A percentile compares a stretch with the other conserved stretches of the same genome.
phyloP scores from a whole-genome alignment of 805 yeast genomes.

The Zygosaccharomyces kombuchaensis region DNA sequence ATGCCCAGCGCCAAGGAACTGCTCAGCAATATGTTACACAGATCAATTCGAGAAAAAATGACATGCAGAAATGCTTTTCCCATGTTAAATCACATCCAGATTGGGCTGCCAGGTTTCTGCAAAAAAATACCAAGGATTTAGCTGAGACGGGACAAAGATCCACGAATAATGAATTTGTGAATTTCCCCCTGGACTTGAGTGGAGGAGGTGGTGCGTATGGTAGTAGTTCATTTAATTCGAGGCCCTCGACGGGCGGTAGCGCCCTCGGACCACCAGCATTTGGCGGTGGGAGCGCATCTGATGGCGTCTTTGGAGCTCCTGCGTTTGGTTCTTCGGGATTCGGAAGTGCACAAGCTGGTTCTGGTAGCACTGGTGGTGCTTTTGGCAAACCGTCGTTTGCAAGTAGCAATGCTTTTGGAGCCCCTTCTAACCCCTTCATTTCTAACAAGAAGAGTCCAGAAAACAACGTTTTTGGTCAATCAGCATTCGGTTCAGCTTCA shows the following conservation, averaged over 20 bases:
- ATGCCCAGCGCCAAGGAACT: constrained; percentile 38
- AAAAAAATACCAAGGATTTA: constrained; percentile 38
- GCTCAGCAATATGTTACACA: constrained; percentile 40
- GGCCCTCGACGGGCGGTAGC: neutral
- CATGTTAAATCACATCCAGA: constrained; percentile 39
- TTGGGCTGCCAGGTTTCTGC: constrained; percentile 56
- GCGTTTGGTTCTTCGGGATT: constrained; percentile 19
- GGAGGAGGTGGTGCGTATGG: constrained; percentile 19
- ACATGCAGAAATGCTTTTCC: constrained; percentile 42
- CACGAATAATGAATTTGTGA: constrained; percentile 33
- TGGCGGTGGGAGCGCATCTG: constrained; percentile 11
- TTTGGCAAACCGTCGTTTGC: constrained; percentile 15
- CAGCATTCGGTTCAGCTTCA: constrained; percentile 18
- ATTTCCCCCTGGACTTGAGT: constrained; percentile 34
- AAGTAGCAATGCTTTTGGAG: constrained; percentile 20
- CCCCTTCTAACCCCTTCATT: constrained; percentile 13
- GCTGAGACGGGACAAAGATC: constrained; percentile 26
- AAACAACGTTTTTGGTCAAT: constrained; percentile 17
- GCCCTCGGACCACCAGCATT: constrained; percentile 24
- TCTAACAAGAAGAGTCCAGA: constrained; percentile 1
- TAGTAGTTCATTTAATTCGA: constrained; percentile 10
- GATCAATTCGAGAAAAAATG: constrained; percentile 41
- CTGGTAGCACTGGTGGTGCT: constrained; percentile 5
- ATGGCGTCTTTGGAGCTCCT: constrained; percentile 24
- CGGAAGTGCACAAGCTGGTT: constrained; percentile 9